Evolutionary conservation across 306 rosid genomes (phyloP).

Genomic region (Hippophae gyantsensis): DNA sequence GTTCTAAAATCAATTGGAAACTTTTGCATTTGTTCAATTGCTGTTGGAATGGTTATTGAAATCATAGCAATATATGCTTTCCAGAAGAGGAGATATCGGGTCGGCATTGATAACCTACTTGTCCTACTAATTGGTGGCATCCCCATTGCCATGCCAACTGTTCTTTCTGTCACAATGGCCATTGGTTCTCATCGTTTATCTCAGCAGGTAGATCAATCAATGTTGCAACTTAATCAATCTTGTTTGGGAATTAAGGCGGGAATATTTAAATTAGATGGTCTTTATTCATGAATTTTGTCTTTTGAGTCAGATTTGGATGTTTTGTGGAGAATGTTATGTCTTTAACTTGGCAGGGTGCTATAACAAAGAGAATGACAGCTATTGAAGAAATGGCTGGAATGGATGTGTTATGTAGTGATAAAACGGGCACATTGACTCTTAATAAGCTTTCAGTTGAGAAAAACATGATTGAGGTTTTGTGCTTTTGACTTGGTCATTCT

Average conservation of each 20-base stretch:
- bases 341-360: slow-evolving; percentile 53
- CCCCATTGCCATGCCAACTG: slow-evolving; percentile 87
- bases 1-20: slow-evolving; percentile 64
- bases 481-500: slow-evolving; percentile 11
- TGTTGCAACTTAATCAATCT: background rate
- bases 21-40: slow-evolving; percentile 70
- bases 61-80: slow-evolving; percentile 42
- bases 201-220: slow-evolving; percentile 37
- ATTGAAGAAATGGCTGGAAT: slow-evolving; percentile 84
- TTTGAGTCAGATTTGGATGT: background rate
- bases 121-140: slow-evolving; percentile 74
- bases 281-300: background rate
- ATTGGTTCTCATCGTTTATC: slow-evolving; percentile 57
- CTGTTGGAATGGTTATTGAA: slow-evolving; percentile 56
- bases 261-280: background rate
- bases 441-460: slow-evolving; percentile 77
- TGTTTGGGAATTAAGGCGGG: background rate
- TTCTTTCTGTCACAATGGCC: slow-evolving; percentile 82
- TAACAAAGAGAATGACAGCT: slow-evolving; percentile 80
- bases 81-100: slow-evolving; percentile 24
- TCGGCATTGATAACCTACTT: slow-evolving; percentile 56
- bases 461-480: slow-evolving; percentile 44
- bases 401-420: slow-evolving; percentile 71
- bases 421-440: slow-evolving; percentile 69
- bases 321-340: background rate